Conservation (phyloP, 2,329 filamentous ascomycete genomes). For the Westerdykella aurantiaca region DNA sequence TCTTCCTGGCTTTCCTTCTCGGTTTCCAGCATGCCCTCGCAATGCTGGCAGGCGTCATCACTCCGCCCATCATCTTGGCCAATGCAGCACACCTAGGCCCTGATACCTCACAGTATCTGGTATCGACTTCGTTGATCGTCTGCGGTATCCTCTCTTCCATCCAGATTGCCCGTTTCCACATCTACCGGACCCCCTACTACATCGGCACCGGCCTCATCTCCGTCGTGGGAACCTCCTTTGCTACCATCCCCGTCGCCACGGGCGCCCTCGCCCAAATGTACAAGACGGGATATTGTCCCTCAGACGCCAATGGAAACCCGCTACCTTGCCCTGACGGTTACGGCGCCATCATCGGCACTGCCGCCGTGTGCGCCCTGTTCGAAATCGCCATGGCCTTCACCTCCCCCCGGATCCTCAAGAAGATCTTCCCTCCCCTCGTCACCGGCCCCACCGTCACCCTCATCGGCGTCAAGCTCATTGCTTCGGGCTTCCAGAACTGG, state of each 20-base stretch:
- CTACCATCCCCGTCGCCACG: slow-evolving; percentile 66
- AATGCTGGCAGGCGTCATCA: slow-evolving; percentile 65
- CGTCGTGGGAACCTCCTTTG: slow-evolving; percentile 73
- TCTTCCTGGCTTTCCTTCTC: slow-evolving; percentile 66
- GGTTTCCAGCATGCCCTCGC: slow-evolving; percentile 74
- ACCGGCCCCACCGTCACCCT: slow-evolving; percentile 63
- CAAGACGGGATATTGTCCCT: slow-evolving; percentile 61
- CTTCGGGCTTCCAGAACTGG: slow-evolving; percentile 70
- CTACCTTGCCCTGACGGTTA: slow-evolving; percentile 72
- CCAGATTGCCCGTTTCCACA: slow-evolving; percentile 72
- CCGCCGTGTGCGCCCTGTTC: slow-evolving; percentile 46
- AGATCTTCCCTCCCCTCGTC: slow-evolving; percentile 71
- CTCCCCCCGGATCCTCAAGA: slow-evolving; percentile 61
- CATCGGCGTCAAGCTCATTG: slow-evolving; percentile 68
- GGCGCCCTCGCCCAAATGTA: slow-evolving; percentile 76
- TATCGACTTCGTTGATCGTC: slow-evolving; percentile 72
- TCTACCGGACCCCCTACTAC: slow-evolving; percentile 62
- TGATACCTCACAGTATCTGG: slow-evolving; percentile 66
- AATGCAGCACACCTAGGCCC: slow-evolving; percentile 58
- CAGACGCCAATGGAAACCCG: slow-evolving; percentile 55
- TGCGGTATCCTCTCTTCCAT: slow-evolving; percentile 68
- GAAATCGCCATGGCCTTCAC: slow-evolving; percentile 72
- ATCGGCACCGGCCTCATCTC: slow-evolving; percentile 68
- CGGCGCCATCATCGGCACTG: slow-evolving; percentile 67
- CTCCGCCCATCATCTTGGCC: slow-evolving; percentile 68